Conservation (phyloP, 1,284 basidiomycete species). For the Retiboletus flavoniger region DNA sequence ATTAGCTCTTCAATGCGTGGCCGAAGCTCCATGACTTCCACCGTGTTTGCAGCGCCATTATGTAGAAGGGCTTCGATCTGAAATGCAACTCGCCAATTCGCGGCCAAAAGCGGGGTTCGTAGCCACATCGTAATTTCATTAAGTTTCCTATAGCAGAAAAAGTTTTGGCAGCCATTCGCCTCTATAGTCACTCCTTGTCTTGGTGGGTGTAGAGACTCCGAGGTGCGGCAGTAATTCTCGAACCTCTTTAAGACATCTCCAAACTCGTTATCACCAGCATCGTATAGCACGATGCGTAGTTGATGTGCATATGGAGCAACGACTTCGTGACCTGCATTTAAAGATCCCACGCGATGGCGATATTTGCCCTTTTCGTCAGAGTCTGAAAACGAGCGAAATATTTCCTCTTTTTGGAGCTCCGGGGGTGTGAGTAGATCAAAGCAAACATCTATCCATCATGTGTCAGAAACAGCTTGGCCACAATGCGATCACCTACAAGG, state of each 20-base stretch:
- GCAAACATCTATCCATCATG: constrained; percentile 49
- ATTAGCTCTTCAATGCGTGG: constrained; percentile 44
- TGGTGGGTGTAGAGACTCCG: constrained; percentile 46
- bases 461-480: constrained; percentile 8
- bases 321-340: constrained; percentile 52
- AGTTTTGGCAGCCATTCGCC: constrained; percentile 42
- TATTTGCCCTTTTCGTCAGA: constrained; percentile 41
- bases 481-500: constrained; percentile 35
- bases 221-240: constrained; percentile 49
- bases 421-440: constrained; percentile 64
- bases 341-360: constrained; percentile 52
- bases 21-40: constrained; percentile 49
- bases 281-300: constrained; percentile 54
- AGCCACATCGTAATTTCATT: constrained; percentile 45
- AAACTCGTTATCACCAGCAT: constrained; percentile 36
- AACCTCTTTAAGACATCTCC: constrained; percentile 48
- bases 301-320: constrained; percentile 67
- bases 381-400: constrained; percentile 51
- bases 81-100: constrained; percentile 60
- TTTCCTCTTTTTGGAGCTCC: constrained; percentile 56
- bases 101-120: constrained; percentile 37
- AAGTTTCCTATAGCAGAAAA: constrained; percentile 51
- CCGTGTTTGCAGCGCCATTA: constrained; percentile 56
- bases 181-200: constrained; percentile 41
- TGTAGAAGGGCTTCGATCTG: constrained; percentile 66